Conservation (phyloP, 1,284 basidiomycete species). For the Boletellus deceptivus region DNA sequence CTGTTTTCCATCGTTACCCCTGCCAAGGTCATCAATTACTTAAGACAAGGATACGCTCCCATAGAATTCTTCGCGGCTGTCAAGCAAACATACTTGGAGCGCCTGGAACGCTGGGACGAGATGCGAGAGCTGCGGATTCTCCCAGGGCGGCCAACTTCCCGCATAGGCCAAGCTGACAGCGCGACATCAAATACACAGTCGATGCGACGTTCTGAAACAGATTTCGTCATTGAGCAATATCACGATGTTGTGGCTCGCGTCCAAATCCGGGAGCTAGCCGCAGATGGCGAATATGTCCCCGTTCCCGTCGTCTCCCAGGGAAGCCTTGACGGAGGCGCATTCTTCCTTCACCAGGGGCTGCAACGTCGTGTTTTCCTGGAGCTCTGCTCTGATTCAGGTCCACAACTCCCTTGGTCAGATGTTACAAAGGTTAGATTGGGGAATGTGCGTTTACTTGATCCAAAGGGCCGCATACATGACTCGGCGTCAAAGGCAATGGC, state of each 20-base stretch:
- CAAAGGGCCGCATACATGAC: constrained; percentile 78
- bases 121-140: constrained; percentile 65
- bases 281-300: constrained; percentile 81
- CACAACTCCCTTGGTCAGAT: constrained; percentile 83
- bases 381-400: constrained; percentile 86
- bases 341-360: constrained; percentile 89
- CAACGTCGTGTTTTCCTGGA: constrained; percentile 81
- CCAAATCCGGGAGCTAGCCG: constrained; percentile 84
- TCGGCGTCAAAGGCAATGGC: constrained; percentile 66
- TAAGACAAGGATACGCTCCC: constrained; percentile 74
- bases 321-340: constrained; percentile 81
- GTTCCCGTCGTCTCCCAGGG: constrained; percentile 81
- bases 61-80: constrained; percentile 87
- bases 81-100: constrained; percentile 78
- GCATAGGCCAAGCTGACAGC: constrained; percentile 32
- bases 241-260: constrained; percentile 90
- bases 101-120: constrained; percentile 90
- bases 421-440: constrained; percentile 78
- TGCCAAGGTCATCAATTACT: constrained; percentile 68
- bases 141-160: constrained; percentile 33
- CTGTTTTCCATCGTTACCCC: constrained; percentile 78
- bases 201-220: constrained; percentile 90
- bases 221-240: constrained; percentile 84
- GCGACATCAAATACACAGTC: constrained; percentile 48
- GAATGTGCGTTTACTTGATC: constrained; percentile 81